Evolutionary conservation across 202 grass and related monocot genomes (phyloP), one percentile per base, ranked within the genome.

Genomic region (Saccharum hybrid): DNA sequence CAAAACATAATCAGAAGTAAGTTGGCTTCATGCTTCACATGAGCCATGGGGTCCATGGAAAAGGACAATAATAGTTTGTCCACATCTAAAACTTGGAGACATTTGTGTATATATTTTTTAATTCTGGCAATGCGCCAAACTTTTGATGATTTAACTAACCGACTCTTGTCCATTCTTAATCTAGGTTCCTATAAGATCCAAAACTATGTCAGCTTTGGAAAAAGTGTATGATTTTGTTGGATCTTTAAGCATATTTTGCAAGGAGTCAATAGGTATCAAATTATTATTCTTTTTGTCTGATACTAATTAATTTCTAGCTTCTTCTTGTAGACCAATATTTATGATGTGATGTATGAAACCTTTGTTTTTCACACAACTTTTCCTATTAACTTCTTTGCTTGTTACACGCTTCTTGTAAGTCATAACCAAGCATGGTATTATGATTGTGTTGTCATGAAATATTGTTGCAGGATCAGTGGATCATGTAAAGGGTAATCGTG

Each of bases 211-310:
- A 39, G 86, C 92, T 64, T 69, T 93, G 19, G 85, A 86, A 69
- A 88, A 36, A 66, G 68, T 98, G 46, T 90, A 88, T 90, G 82
- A 63, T 93, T 72, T 90, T 37, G 66, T 94, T 87, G 83, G 75
- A 86, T 28, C 26, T 28, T 28, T 28, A 28, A 28, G 26, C 26
- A 28, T 28, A 28, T 28, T 28, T 28, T 28, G 26, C 26, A 28
- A 28, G 26, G 26, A 28, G 26, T 28, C 26, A 28, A 28, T 28
- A 28, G 26, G 26, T 28, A 28, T 28, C 26, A 28, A 28, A 28
- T 28, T 28, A 28, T 28, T 28, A 28, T 28, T 28, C 26, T 28
- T 28, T 28, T 28, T 28, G 26, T 28, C 26, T 28, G 26, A 28
- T 28, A 28, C 26, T 28, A 28, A 28, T 28, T 28, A 28, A 28